Evolutionary conservation across 208 protist species (phyloP).

Genomic region (Leishmania aethiopica): DNA sequence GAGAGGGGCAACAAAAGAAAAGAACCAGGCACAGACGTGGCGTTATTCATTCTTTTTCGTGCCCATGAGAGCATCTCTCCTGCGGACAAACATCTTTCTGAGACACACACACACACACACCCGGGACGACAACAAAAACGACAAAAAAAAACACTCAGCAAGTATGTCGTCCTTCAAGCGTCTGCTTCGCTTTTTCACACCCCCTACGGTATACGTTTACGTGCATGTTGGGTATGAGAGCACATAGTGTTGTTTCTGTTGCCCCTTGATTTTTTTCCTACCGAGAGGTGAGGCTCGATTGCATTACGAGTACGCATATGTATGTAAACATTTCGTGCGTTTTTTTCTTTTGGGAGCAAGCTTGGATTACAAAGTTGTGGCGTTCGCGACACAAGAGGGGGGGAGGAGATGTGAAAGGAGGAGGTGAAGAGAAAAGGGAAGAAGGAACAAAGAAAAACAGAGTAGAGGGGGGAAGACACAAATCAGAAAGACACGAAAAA

Average conservation of each 20-base stretch:
- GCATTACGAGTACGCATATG: neutral
- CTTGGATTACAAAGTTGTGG: neutral
- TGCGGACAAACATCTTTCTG: too few relatives aligned
- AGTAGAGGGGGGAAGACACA: neutral
- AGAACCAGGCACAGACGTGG: slow-evolving; percentile 1
- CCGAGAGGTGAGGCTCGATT: neutral
- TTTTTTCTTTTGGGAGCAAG: too few relatives aligned
- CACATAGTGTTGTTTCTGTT: neutral
- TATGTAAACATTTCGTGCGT: neutral
- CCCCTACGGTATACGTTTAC: neutral
- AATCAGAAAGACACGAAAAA: neutral
- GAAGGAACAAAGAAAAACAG: neutral
- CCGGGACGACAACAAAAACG: neutral
- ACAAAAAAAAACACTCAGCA: neutral
- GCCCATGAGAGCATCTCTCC: neutral
- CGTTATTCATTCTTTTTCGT: neutral
- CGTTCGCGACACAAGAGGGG: neutral
- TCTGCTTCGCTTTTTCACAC: neutral
- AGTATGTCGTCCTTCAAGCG: neutral
- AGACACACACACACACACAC: neutral
- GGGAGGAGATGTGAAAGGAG: too few relatives aligned
- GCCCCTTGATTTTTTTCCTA: neutral
- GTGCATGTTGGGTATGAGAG: neutral
- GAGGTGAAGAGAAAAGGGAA: neutral
- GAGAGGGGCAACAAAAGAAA: neutral